Conservation (phyloP, 2,329 filamentous ascomycete species). For the Rhexocercosporidium sp. region DNA sequence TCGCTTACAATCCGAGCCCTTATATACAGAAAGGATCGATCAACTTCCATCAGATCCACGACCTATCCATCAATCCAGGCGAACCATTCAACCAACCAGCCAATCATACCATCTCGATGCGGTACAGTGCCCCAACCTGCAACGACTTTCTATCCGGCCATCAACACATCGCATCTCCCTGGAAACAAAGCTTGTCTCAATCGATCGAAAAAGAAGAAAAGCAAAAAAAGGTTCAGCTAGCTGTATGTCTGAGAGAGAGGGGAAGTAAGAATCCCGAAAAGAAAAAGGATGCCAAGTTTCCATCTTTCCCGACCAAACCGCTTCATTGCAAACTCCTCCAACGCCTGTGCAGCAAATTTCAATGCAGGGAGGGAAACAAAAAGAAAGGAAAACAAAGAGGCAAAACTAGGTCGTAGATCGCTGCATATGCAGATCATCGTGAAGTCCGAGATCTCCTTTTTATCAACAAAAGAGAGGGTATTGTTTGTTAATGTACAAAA, state of each 20-base stretch:
- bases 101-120: background rate
- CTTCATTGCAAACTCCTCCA: constrained; percentile 31
- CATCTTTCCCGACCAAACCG: background rate
- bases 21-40: constrained; percentile 37
- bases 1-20: constrained; percentile 15
- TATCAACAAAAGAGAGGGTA: constrained; percentile 45
- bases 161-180: background rate
- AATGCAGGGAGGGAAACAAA: constrained; percentile 9
- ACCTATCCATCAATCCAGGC: constrained; percentile 3
- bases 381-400: constrained; percentile 32
- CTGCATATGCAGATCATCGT: constrained; percentile 57
- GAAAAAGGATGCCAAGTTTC: background rate
- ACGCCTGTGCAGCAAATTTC: constrained; percentile 36
- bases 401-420: constrained; percentile 49
- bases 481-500: constrained; percentile 38
- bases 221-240: background rate
- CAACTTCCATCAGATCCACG: constrained; percentile 7
- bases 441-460: constrained; percentile 43
- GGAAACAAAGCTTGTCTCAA: background rate
- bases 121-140: background rate
- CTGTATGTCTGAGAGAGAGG: constrained; percentile 6
- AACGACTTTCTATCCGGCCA: background rate
- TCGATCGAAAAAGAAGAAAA: constrained; percentile 1
- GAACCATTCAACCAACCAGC: background rate
- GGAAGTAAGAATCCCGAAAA: background rate